Conservation (phyloP, 2,329 filamentous ascomycete species). For the Fusarium avenaceum region DNA sequence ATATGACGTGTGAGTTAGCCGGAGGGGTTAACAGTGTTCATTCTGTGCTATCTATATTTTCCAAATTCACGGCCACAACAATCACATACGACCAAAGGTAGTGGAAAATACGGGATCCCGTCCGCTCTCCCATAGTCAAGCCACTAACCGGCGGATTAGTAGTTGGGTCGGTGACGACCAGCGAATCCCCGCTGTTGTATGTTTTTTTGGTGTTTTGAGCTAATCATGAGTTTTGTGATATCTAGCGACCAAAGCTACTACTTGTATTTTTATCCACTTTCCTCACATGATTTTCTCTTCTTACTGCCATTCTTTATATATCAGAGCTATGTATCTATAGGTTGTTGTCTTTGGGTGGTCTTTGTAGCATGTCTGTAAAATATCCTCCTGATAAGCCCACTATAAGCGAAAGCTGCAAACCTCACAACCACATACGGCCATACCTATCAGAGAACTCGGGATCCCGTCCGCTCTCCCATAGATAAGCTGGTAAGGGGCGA, state of each 20-base stretch:
- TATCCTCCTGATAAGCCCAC: no score
- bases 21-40: background rate
- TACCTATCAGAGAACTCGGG: background rate
- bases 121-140: conserved; percentile 25
- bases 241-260: no score
- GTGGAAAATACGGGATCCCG: background rate
- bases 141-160: conserved; percentile 15
- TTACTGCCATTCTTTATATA: no score
- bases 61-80: no score
- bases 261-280: no score
- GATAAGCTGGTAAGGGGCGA: conserved; percentile 14
- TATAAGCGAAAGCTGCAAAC: no score
- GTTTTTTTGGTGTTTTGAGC: background rate
- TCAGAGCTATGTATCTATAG: no score
- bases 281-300: no score
- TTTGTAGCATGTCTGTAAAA: no score
- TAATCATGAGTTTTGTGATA: no score
- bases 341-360: no score
- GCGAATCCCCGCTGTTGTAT: conserved; percentile 10
- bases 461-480: conserved; percentile 18
- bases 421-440: background rate
- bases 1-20: background rate
- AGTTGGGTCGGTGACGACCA: conserved; percentile 30
- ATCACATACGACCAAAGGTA: background rate
- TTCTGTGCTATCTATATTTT: no score